Percentiles rank a stretch among this genome's conserved stretches.
phyloP scores from a whole-genome alignment of 306 rosid species.

The Malus orientalis region DNA sequence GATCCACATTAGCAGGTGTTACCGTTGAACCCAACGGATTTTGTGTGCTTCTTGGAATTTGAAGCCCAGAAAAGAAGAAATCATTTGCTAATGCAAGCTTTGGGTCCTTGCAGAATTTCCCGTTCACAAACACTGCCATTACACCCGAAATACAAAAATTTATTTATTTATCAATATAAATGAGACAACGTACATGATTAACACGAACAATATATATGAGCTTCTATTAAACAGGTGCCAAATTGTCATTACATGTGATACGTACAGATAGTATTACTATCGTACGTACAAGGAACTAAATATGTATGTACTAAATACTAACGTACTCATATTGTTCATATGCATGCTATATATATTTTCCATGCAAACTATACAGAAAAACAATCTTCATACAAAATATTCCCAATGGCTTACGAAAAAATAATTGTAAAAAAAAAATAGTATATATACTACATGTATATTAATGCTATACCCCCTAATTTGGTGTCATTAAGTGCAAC shows the following conservation, averaged over 20 bases:
- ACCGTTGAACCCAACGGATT: not conserved
- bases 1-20: not conserved
- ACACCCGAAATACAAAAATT: not conserved
- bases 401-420: not conserved
- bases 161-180: not conserved
- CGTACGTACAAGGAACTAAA: too few relatives aligned
- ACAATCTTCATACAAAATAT: too few relatives aligned
- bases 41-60: not conserved
- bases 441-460: not conserved
- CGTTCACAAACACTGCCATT: not conserved
- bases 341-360: too few relatives aligned
- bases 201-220: not conserved
- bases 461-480: not conserved
- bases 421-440: not conserved
- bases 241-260: too few relatives aligned
- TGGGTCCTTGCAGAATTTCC: not conserved
- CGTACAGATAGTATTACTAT: too few relatives aligned
- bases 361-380: too few relatives aligned
- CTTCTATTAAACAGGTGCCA: too few relatives aligned
- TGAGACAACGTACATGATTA: not conserved
- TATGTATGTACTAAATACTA: too few relatives aligned
- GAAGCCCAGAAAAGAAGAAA: not conserved
- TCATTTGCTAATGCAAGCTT: not conserved
- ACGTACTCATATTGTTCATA: too few relatives aligned
- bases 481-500: not conserved